Base-by-base conservation (phyloP, 2,329 filamentous ascomycete genomes). In the Sporothrix pallida region DNA sequence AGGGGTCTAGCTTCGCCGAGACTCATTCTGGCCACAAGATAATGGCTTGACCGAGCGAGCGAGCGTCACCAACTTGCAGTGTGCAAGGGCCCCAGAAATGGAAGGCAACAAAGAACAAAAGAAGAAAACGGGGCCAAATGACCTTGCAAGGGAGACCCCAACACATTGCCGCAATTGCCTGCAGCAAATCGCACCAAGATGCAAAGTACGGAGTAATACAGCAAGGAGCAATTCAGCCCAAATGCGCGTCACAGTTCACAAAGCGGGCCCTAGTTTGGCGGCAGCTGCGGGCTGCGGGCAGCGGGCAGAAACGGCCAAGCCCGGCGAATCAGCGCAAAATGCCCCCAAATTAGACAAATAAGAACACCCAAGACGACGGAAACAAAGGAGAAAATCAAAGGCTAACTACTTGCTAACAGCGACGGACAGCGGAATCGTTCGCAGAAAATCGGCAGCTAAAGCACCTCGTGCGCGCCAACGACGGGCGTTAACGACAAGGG, bases 391-490 rank as follows among this genome's bases (percentile, higher is more conserved):
- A 15, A 26, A 31, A 31, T 12, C 20, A 12, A 26, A 58, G 31
- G 23, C 54, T 58, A 31, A 58, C 23, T 37, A 5, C 31, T 23
- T 12, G 20, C 9, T 10, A 56, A 56, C n/a, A 9, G 8, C 9
- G 8, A 26, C 2, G 7, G 8, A 67, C n/a, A 20, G 42, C 17
- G 62, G 42, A 48, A 67, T 26, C 62, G 62, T 46, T 46, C 20
- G 62, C 62, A 67, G 62, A 67, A 65, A 26, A 48, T 67, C 42
- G 62, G 62, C 62, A 48, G 42, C 62, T 67, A 67, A 26, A 23
- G 42, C 42, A 15, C 62, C 10, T 26, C 12, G 62, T 37, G 31
- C 42, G 62, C 42, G 26, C 26, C 62, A 48, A 26, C 23, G n/a
- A 42, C 44, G 62, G 23, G 20, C 42, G 42, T 67, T 23, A 37